Conservation (phyloP, 1,284 basidiomycete species). For the Ceratobasidium sp. region DNA sequence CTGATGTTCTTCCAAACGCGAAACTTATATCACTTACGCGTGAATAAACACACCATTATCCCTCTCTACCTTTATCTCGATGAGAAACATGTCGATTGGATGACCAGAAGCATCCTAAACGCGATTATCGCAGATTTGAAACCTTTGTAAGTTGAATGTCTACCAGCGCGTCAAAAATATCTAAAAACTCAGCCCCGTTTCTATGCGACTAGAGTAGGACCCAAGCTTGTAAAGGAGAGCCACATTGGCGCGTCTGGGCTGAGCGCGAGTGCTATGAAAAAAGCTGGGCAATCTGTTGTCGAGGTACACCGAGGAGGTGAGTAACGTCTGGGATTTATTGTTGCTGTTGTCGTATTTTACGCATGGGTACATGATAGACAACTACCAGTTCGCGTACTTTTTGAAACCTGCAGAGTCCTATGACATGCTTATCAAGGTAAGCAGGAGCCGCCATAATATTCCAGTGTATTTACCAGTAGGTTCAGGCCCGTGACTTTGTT, state of each 20-base stretch:
- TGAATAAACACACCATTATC: conserved; percentile 47
- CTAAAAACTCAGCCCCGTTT: background rate
- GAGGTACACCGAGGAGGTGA: conserved; percentile 49
- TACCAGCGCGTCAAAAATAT: background rate
- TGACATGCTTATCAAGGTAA: conserved; percentile 48
- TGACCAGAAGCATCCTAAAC: conserved; percentile 47
- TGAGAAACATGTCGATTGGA: conserved; percentile 49
- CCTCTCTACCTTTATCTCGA: conserved; percentile 50
- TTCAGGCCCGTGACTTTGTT: conserved; percentile 39
- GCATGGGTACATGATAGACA: conserved; percentile 29
- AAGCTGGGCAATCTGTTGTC: conserved; percentile 47
- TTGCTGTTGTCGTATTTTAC: background rate
- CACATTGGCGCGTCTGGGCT: conserved; percentile 39
- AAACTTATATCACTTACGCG: conserved; percentile 48
- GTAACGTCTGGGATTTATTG: background rate
- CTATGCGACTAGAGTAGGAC: conserved; percentile 43
- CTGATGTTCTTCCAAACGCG: conserved; percentile 47
- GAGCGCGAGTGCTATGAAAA: conserved; percentile 45
- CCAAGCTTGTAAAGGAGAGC: conserved; percentile 48
- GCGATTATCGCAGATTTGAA: conserved; percentile 48
- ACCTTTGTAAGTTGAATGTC: conserved; percentile 44
- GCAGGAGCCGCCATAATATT: too few relatives aligned
- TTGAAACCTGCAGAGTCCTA: conserved; percentile 47
- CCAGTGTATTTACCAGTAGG: background rate
- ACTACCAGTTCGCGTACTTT: conserved; percentile 50